Conservation (phyloP, 2,329 filamentous ascomycete species). For the Fusarium nisikadoi region DNA sequence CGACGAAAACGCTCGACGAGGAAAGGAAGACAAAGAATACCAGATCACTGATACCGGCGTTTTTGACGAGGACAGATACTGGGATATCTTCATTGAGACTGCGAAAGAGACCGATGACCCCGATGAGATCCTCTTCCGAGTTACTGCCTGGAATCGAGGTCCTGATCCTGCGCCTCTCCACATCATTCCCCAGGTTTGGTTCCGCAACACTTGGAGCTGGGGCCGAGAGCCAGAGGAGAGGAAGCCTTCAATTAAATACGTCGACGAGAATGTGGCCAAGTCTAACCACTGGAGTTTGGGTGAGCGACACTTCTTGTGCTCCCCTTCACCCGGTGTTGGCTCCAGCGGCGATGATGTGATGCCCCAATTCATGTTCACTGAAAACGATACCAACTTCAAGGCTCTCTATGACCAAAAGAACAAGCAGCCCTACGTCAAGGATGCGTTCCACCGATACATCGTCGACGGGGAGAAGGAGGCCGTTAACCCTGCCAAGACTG, state of each 20-base stretch:
- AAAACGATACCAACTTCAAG: constrained; percentile 92
- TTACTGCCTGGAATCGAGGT: constrained; percentile 96
- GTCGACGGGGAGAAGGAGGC: constrained; percentile 83
- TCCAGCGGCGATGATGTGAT: constrained; percentile 83
- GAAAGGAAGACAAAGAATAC: constrained; percentile 84
- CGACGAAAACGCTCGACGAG: constrained; percentile 82
- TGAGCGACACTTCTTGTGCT: constrained; percentile 83
- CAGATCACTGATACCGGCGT: constrained; percentile 89
- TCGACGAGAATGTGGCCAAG: constrained; percentile 74
- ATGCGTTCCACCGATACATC: constrained; percentile 91
- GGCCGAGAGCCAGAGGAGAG: constrained; percentile 78
- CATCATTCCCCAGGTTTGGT: constrained; percentile 95
- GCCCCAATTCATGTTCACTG: constrained; percentile 89
- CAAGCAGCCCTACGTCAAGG: constrained; percentile 86
- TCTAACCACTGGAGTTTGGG: constrained; percentile 85
- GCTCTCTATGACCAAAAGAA: constrained; percentile 82
- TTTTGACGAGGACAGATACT: constrained; percentile 91
- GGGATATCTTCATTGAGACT: constrained; percentile 97
- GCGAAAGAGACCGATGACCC: constrained; percentile 93
- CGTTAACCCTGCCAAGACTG: constrained; percentile 80
- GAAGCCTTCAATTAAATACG: constrained; percentile 80
- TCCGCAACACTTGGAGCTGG: constrained; percentile 98
- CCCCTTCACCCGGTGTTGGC: constrained; percentile 88
- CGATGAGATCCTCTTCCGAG: constrained; percentile 91
- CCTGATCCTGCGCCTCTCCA: constrained; percentile 90